Evolutionary conservation across 2,329 filamentous ascomycete species (phyloP).

Genomic region (Plenodomus biglobosus): DNA sequence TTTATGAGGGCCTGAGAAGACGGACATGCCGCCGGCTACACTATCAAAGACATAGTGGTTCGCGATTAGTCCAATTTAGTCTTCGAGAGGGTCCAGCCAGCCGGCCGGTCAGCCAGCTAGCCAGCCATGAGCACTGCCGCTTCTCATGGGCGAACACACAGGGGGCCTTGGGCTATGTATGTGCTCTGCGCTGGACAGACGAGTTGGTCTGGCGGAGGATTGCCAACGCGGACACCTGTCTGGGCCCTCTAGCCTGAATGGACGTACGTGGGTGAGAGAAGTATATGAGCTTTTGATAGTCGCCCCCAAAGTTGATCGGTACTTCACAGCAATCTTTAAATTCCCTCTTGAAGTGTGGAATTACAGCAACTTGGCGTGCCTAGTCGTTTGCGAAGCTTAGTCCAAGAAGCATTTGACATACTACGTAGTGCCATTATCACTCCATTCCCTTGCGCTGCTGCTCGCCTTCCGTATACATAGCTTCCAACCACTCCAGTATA

Average conservation of each 20-base stretch:
- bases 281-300: not conserved
- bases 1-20: not conserved
- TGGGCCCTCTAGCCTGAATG: not conserved
- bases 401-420: too few species aligned
- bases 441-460: not conserved
- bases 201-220: not conserved
- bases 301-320: not conserved
- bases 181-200: not conserved
- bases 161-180: slow-evolving; percentile 1
- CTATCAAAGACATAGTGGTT: not conserved
- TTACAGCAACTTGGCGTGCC: too few species aligned
- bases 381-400: too few species aligned
- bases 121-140: slow-evolving; percentile 3
- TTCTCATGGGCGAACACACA: not conserved
- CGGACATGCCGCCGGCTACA: not conserved
- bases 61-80: not conserved
- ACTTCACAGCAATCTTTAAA: not conserved
- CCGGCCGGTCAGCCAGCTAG: slow-evolving; percentile 3
- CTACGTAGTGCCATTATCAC: too few species aligned
- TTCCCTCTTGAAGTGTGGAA: not conserved
- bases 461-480: not conserved
- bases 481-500: not conserved
- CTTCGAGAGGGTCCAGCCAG: slow-evolving; percentile 2
- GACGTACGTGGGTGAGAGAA: not conserved
- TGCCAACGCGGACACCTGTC: not conserved